Evolutionary conservation across 2,329 filamentous ascomycete species (phyloP).

Genomic region (Aciculosporium take): DNA sequence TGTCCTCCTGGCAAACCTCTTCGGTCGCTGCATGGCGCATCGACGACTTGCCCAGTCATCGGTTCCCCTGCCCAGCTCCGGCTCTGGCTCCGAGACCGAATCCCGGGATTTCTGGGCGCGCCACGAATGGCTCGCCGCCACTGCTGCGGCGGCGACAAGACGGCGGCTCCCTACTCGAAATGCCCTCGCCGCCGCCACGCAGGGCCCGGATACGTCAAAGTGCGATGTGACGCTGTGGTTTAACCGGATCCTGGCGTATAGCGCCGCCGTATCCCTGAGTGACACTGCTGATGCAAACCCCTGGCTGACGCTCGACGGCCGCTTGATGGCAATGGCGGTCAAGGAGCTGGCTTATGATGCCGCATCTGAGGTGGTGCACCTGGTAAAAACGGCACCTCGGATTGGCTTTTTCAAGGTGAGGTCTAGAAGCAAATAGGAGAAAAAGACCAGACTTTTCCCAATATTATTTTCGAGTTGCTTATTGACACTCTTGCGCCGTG

Average conservation of each 20-base stretch:
- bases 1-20: not conserved
- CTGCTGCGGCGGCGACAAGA: not conserved
- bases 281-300: not conserved
- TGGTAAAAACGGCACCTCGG: not conserved
- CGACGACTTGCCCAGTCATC: not conserved
- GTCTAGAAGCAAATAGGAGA: too few species aligned
- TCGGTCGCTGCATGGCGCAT: not conserved
- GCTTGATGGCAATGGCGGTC: not conserved
- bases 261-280: not conserved
- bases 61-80: too few species aligned
- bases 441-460: not conserved
- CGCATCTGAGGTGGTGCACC: not conserved
- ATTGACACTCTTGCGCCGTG: not conserved
- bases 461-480: not conserved
- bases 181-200: not conserved
- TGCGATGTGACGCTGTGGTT: not conserved
- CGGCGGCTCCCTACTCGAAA: not conserved
- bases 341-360: not conserved
- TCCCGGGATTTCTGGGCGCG: not conserved
- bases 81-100: not conserved
- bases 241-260: not conserved
- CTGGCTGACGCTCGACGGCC: not conserved
- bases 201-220: not conserved
- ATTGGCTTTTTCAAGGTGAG: not conserved
- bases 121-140: not conserved